A percentile compares a stretch with the other conserved stretches of the same genome.
Evolutionary conservation across 352 stramenopile species (phyloP).

Genomic region (Blastocystis sp.): DNA sequence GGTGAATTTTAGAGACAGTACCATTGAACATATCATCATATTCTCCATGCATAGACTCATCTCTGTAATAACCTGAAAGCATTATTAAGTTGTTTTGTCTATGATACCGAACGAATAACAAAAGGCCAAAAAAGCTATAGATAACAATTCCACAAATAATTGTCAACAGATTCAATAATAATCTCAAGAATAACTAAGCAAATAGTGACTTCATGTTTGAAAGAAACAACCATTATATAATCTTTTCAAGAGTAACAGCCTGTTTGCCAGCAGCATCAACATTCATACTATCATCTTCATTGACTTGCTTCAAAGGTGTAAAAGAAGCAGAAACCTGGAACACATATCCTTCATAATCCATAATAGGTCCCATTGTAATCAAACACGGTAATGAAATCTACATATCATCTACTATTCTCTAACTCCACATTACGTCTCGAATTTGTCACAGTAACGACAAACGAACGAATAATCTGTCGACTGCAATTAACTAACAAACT

Average conservation of each 20-base stretch:
- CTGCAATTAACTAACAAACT: constrained; percentile 15
- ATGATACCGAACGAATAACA: not conserved
- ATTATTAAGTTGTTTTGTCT: not conserved
- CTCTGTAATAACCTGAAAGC: not conserved
- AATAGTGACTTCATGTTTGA: not conserved
- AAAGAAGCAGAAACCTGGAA: constrained; percentile 1
- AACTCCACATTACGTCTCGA: not conserved
- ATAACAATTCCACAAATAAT: not conserved
- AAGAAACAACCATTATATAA: constrained; percentile 12
- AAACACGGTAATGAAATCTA: not conserved
- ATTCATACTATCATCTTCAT: not conserved
- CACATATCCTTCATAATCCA: constrained; percentile 8
- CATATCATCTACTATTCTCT: not conserved
- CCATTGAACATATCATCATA: constrained; percentile 30
- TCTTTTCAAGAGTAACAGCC: not conserved
- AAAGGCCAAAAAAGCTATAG: not conserved
- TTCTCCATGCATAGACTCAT: not conserved
- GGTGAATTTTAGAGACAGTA: not conserved
- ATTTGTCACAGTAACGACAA: not conserved
- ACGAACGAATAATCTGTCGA: not conserved
- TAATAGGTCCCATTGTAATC: constrained; percentile 29
- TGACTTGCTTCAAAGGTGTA: constrained; percentile 12
- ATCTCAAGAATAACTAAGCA: not conserved
- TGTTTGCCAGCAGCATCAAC: not conserved
- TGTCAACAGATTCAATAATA: not conserved